Evolutionary conservation across 495 filamentous ascomycete species (phyloP).

Genomic region (Xylaria castorea): DNA sequence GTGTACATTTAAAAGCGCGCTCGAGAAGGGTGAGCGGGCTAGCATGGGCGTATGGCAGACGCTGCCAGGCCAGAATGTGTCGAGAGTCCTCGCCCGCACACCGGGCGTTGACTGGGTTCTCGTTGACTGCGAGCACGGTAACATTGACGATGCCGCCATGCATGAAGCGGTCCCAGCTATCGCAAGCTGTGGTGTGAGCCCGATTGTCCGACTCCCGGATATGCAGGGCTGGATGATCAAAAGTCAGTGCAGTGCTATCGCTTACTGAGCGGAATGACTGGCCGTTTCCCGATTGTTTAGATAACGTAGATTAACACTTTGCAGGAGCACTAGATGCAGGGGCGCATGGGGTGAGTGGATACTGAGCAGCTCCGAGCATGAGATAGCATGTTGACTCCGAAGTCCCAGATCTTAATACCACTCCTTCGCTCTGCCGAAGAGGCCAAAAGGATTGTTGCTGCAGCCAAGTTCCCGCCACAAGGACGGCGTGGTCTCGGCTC

Average conservation of each 20-base stretch:
- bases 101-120: constrained; percentile 74
- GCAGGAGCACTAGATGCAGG: constrained; percentile 71
- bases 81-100: constrained; percentile 69
- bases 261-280: background rate
- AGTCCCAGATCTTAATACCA: constrained; percentile 63
- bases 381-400: constrained; percentile 35
- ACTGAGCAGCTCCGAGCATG: background rate
- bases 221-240: constrained; percentile 75
- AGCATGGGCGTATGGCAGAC: constrained; percentile 77
- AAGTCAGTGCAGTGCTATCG: constrained; percentile 59
- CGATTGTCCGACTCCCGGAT: constrained; percentile 71
- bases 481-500: constrained; percentile 72
- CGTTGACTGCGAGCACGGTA: constrained; percentile 81
- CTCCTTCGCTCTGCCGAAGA: constrained; percentile 70
- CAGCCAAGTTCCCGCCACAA: constrained; percentile 71
- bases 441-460: constrained; percentile 61
- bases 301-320: constrained; percentile 19
- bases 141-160: constrained; percentile 81
- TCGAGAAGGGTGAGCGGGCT: constrained; percentile 60
- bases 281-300: background rate
- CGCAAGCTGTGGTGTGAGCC: constrained; percentile 68
- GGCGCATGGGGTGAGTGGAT: constrained; percentile 64
- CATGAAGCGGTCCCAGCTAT: constrained; percentile 81
- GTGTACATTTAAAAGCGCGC: constrained; percentile 66
- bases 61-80: constrained; percentile 74